These are phyloP conservation scores for Solanum habrochaites DNA, from an alignment of 257 asterid species.

Conservation along the genomic window DNA sequence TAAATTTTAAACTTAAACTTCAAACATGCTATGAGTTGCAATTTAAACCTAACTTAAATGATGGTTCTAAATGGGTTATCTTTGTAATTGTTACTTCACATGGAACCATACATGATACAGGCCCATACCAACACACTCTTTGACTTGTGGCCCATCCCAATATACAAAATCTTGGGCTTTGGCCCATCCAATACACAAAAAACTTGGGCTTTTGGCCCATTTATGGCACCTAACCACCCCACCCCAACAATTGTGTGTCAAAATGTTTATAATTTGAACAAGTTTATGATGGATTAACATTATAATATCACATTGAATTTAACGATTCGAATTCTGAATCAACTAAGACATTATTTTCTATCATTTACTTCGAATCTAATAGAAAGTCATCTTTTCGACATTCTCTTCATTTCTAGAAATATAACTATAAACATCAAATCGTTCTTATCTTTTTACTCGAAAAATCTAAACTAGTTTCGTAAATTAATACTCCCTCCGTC, in stretches of 20 bases:
- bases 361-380: rapidly evolving
- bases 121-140: neutral
- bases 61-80: neutral
- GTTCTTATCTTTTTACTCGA: neutral
- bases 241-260: neutral
- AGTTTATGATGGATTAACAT: neutral
- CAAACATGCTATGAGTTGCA: no score
- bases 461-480: no score
- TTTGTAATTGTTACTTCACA: neutral
- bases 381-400: no score
- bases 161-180: neutral
- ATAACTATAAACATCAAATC: neutral
- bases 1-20: no score
- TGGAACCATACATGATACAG: neutral
- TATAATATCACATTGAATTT: neutral
- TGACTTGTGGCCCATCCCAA: neutral
- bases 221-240: neutral
- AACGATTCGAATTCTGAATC: no score
- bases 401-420: no score
- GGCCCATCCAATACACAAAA: neutral
- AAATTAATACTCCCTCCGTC: no score
- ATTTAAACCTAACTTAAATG: neutral
- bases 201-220: neutral
- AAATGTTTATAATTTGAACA: no score
- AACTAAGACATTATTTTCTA: no score